Percentiles rank a stretch among this genome's conserved stretches.
Conservation (phyloP, 2,329 filamentous ascomycete genomes). For the Trichoderma sp. region DNA sequence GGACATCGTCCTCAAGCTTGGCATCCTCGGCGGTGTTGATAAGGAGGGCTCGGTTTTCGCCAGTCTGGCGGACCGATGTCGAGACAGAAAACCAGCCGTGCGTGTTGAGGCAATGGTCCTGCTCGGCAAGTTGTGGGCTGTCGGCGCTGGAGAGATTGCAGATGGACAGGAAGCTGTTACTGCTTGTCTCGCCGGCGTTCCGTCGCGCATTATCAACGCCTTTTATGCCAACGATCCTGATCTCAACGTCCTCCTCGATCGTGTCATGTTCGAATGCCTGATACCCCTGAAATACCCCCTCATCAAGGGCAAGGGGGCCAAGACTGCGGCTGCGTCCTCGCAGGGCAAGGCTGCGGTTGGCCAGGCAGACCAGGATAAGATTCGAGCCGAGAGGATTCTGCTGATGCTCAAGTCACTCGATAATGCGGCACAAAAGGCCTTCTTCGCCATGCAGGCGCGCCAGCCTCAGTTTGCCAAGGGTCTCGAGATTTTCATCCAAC, state of each 20-base stretch:
- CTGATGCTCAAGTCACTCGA: conserved; percentile 80
- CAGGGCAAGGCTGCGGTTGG: conserved; percentile 46
- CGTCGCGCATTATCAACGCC: conserved; percentile 80
- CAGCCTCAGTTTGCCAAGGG: conserved; percentile 75
- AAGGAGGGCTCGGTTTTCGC: conserved; percentile 77
- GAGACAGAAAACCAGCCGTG: conserved; percentile 80
- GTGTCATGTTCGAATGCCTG: conserved; percentile 82
- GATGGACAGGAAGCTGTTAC: conserved; percentile 77
- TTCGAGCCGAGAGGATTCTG: conserved; percentile 82
- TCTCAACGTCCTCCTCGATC: conserved; percentile 80
- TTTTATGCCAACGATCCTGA: conserved; percentile 90
- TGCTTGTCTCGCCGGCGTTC: conserved; percentile 76
- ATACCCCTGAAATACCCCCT: conserved; percentile 87
- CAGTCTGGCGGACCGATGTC: conserved; percentile 82
- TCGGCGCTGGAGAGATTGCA: conserved; percentile 82
- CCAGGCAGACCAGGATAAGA: conserved; percentile 69
- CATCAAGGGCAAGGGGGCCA: conserved; percentile 60
- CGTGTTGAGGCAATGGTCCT: conserved; percentile 85
- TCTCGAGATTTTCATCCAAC: conserved; percentile 73
- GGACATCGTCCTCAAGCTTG: conserved; percentile 81
- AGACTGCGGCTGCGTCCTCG: conserved; percentile 61
- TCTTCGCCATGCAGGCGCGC: conserved; percentile 81
- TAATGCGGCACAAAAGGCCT: conserved; percentile 76
- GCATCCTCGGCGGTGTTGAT: conserved; percentile 71
- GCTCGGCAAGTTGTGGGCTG: conserved; percentile 88